Evolutionary conservation across 177 flowering plant genomes (phyloP).

Genomic region (Vitis hybrid): DNA sequence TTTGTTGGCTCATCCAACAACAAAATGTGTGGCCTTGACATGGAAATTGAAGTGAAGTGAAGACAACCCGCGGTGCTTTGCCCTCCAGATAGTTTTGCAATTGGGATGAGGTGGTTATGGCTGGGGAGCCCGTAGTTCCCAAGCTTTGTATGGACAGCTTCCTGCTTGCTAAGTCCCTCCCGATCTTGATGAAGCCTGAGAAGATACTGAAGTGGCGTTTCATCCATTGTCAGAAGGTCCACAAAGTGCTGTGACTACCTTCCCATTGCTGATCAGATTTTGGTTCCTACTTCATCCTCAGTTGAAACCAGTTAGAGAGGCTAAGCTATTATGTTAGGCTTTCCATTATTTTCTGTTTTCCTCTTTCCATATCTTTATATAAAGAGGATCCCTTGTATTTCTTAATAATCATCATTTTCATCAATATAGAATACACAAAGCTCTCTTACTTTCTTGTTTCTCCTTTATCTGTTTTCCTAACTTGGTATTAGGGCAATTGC

Average conservation of each 20-base stretch:
- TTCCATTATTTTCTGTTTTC: too few relatives aligned
- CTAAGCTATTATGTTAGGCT: too few relatives aligned
- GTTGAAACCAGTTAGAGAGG: conserved; percentile 31
- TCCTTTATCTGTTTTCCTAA: too few relatives aligned
- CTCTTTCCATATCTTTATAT: too few relatives aligned
- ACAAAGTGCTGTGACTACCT: conserved; percentile 72
- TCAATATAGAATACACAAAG: too few relatives aligned
- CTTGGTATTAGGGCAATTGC: too few relatives aligned
- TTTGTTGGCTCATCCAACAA: conserved; percentile 71
- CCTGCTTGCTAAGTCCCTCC: conserved; percentile 30
- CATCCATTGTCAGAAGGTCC: conserved; percentile 64
- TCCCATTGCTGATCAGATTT: conserved; percentile 55
- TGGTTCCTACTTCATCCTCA: conserved; percentile 67
- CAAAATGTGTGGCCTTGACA: conserved; percentile 59
- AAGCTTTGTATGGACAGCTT: conserved; percentile 58
- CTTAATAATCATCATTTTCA: too few relatives aligned
- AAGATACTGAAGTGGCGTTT: conserved; percentile 66
- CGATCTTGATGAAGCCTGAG: conserved; percentile 47
- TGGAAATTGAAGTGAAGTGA: conserved; percentile 45
- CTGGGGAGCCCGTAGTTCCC: conserved; percentile 76
- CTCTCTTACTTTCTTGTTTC: too few relatives aligned
- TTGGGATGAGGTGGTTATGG: conserved; percentile 69
- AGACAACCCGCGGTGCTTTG: conserved; percentile 57
- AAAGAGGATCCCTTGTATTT: too few relatives aligned
- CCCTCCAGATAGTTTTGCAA: conserved; percentile 66